Percentiles rank a stretch among this genome's conserved stretches.
These are phyloP conservation scores for Herpotrichia juniperi DNA, from an alignment of 2,329 filamentous ascomycete genomes.

Conservation along the genomic window DNA sequence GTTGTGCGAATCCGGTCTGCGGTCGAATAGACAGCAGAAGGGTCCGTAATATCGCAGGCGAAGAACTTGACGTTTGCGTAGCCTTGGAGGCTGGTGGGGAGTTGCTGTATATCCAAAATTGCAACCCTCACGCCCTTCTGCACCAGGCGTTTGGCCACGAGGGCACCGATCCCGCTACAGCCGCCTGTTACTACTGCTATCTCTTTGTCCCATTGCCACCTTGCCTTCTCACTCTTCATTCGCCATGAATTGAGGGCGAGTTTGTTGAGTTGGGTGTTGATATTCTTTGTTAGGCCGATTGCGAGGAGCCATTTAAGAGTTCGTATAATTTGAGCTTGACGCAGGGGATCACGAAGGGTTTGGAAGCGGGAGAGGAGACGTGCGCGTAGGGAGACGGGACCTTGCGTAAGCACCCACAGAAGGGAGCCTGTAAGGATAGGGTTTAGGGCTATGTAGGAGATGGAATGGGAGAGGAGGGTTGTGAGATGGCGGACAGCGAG, in stretches of 20 bases:
- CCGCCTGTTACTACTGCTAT: constrained; percentile 46
- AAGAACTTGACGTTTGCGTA: constrained; percentile 36
- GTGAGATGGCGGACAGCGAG: constrained; percentile 14
- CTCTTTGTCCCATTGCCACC: constrained; percentile 41
- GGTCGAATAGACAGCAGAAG: constrained; percentile 28
- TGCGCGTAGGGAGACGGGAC: constrained; percentile 29
- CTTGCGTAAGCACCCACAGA: constrained; percentile 39
- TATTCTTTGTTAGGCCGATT: constrained; percentile 36
- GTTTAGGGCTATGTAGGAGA: constrained; percentile 34
- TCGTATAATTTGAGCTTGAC: constrained; percentile 26
- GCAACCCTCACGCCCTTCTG: constrained; percentile 37
- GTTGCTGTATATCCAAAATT: constrained; percentile 38
- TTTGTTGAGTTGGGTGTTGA: constrained; percentile 36
- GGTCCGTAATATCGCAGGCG: constrained; percentile 41
- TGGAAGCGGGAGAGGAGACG: constrained; percentile 25
- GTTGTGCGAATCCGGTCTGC: constrained; percentile 28
- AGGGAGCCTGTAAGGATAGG: constrained; percentile 35
- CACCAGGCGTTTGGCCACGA: constrained; percentile 34
- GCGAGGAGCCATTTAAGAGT: constrained; percentile 37
- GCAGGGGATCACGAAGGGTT: constrained; percentile 29
- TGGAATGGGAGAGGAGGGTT: constrained; percentile 25
- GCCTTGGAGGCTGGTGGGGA: constrained; percentile 32
- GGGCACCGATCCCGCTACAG: constrained; percentile 43
- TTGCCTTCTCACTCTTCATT: constrained; percentile 39
- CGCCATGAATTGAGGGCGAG: constrained; percentile 49